Evolutionary conservation across 2,329 filamentous ascomycete genomes (phyloP), one percentile per base, ranked within the genome.

Genomic region (Monascus ruber): DNA sequence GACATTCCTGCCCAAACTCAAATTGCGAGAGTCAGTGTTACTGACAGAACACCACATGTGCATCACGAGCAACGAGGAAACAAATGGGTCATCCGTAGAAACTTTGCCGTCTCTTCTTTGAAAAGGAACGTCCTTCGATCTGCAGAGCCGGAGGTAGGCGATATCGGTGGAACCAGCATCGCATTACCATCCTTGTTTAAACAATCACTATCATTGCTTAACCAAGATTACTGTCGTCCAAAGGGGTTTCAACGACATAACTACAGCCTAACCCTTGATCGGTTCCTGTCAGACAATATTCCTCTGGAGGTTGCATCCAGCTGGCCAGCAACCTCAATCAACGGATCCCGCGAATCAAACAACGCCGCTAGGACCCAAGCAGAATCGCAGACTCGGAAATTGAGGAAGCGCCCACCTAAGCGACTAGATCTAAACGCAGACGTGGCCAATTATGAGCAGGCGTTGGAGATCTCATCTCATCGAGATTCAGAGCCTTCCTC

Each of bases 371-470:
- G 24, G 3, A n/a, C 17, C 2, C 44, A 40, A 26, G n/a, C 31
- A 25, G 38, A 38, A 37, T 36, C 35, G 32, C 35, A 46, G 28
- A 50, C 46, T n/a, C 54, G 47, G 40, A 47, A 47, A 11, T 36
- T 41, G 47, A 54, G 47, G 54, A 71, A 71, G 46, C 42, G 51
- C 1, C 53, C 51, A 4, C 64, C 73, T 10, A 62, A 52, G 24
- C 64, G 68, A 33, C 39, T 77, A 25, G 65, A 75, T 48, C 47
- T 67, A 6, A 65, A 70, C 40, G 49, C 60, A 2, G 52, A 70
- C 40, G 48, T 59, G 1, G 52, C 62, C 34, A 60, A 69, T 36
- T 70, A 66, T 46, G 62, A 70, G 38, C 68, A 71, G 44, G 62
- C 65, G 33, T 45, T 33, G 33, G 52, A 17, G 38, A 51, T 41